Evolutionary conservation across 345 rosid genomes (phyloP), one percentile per base, ranked within the genome.

Genomic region (Nasturtium officinale): DNA sequence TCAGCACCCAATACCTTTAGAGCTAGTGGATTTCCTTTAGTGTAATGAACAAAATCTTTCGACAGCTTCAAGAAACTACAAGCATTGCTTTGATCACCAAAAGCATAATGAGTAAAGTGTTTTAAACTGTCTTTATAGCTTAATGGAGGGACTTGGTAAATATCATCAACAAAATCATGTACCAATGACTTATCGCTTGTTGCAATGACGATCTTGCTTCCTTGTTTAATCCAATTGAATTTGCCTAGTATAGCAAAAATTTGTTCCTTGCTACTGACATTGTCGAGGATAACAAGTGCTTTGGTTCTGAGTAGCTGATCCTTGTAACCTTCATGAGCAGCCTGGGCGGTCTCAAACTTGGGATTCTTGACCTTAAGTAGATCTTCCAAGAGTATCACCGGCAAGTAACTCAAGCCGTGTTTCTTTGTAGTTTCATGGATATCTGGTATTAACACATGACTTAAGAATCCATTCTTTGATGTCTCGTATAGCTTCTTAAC

Each of bases 21-120:
- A 47, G 83, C 83, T 20, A 85, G 29, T 6, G 83, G 87, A 20
- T 78, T 26, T 0, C 87, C 86, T 29, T 68, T n/a, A 0, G 77
- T 76, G 35, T 70, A 62, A 12, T 37, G 16, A 9, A 76, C 67
- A 3, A 78, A 67, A 3, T 7, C 47, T 3, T 50, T 57, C 0
- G 81, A 62, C 4, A 80, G 13, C 43, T 65, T 48, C 0, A 15
- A 2, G 52, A 65, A 26, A 18, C 21, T 16, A 13, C 28, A 20
- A 46, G 38, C 6, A 37, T 7, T n/a, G n/a, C n/a, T n/a, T n/a
- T 48, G 43, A 20, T 28, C 52, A 58, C 3, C 38, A 15, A 82
- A 75, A 10, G 80, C 80, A 28, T 60, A 18, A 5, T 28, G 25
- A 21, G 6, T 9, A 58, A 82, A 72, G 9, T 72, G 75, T 10